phyloP scores from a whole-genome alignment of 1,284 basidiomycete genomes.

The Bondarzewia mesenterica region DNA sequence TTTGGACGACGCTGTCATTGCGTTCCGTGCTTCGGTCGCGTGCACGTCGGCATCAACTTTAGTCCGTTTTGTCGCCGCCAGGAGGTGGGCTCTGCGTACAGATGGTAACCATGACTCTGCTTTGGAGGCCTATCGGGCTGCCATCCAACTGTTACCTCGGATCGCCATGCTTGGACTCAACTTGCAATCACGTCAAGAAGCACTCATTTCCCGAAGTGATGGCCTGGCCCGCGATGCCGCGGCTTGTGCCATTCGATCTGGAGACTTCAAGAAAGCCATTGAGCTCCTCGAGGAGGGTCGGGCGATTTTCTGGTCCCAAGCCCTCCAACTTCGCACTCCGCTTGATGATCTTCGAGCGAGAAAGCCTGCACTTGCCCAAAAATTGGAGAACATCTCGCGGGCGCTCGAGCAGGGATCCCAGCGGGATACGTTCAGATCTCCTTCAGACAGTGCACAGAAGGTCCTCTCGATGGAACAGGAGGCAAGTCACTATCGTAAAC shows the following conservation, averaged over 20 bases:
- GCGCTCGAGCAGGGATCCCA: constrained; percentile 10
- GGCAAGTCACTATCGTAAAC: too few relatives aligned
- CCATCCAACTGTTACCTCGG: neutral
- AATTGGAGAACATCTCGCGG: constrained; percentile 14
- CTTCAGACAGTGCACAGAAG: neutral
- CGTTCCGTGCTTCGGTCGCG: neutral
- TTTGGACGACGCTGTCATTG: neutral
- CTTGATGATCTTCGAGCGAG: constrained; percentile 18
- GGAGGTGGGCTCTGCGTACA: neutral
- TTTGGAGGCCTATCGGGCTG: neutral
- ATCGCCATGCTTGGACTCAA: too few relatives aligned
- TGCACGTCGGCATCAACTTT: neutral
- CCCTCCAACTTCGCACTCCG: constrained; percentile 21
- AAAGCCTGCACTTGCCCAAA: constrained; percentile 14
- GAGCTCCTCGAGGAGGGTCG: constrained; percentile 21
- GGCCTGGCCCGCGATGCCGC: neutral
- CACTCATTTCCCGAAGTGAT: neutral
- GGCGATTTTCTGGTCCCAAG: constrained; percentile 22
- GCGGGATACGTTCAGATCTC: neutral
- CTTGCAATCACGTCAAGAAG: neutral
- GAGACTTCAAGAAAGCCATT: constrained; percentile 9
- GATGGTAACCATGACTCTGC: neutral
- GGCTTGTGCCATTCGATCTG: neutral
- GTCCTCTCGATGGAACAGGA: constrained; percentile 2
- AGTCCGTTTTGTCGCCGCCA: neutral